Evolutionary conservation across 108 stramenopile genomes (phyloP).

Genomic region (Chaetoceros muelleri): DNA sequence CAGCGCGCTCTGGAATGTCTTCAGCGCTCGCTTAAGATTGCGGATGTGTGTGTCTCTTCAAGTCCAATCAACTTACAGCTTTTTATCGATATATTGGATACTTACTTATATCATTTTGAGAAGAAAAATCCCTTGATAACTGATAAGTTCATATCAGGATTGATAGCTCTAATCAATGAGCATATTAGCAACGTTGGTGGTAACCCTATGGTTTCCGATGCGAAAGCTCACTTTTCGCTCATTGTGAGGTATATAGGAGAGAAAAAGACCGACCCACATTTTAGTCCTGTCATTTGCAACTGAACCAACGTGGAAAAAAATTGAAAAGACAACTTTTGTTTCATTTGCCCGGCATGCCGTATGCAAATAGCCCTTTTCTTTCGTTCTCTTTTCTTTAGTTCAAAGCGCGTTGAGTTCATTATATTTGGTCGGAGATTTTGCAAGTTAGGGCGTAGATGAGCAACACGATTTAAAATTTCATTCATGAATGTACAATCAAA

Average conservation of each 20-base stretch:
- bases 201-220: conserved; percentile 28
- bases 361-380: too few species aligned
- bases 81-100: conserved; percentile 93
- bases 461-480: too few species aligned
- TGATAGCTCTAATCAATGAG: conserved; percentile 91
- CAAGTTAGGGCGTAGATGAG: too few species aligned
- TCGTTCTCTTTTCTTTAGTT: too few species aligned
- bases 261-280: too few species aligned
- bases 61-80: conserved; percentile 64
- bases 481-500: too few species aligned
- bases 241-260: conserved; percentile 41
- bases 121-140: conserved; percentile 76
- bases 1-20: conserved; percentile 93
- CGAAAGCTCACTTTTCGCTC: conserved; percentile 43
- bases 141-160: conserved; percentile 72
- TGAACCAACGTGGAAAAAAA: too few species aligned
- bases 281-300: too few species aligned
- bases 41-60: conserved; percentile 76
- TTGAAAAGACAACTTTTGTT: too few species aligned
- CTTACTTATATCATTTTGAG: conserved; percentile 93
- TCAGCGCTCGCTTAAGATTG: conserved; percentile 80
- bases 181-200: conserved; percentile 56
- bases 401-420: too few species aligned
- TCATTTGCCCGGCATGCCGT: too few species aligned
- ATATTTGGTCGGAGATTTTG: too few species aligned